Evolutionary conservation across 306 rosid species (phyloP).

Genomic region (Castanopsis chinensis): DNA sequence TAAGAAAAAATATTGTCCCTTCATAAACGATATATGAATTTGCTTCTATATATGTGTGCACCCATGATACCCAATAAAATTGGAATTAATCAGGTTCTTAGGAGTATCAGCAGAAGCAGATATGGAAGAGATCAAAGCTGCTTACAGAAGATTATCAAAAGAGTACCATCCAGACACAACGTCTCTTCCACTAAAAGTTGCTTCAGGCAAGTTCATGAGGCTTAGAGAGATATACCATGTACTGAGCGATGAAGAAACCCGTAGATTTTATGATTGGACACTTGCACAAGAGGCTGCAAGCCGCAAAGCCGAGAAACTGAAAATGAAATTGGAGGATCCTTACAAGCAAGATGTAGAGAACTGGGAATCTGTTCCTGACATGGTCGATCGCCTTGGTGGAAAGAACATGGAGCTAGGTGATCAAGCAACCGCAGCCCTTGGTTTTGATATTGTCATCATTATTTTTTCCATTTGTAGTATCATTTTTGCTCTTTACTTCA

Average conservation of each 20-base stretch:
- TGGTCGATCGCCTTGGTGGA: constrained; percentile 81
- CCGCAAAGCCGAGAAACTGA: constrained; percentile 66
- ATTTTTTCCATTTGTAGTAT: constrained; percentile 57
- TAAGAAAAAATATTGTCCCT: no score
- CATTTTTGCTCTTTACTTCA: constrained; percentile 53
- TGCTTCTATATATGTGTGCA: background rate
- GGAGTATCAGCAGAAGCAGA: constrained; percentile 70
- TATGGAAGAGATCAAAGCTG: constrained; percentile 76
- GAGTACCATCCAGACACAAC: constrained; percentile 99
- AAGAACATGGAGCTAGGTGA: constrained; percentile 74
- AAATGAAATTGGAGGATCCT: constrained; percentile 80
- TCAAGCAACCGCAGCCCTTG: constrained; percentile 77
- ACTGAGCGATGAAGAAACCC: constrained; percentile 60
- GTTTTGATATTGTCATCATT: constrained; percentile 60
- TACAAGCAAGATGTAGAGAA: constrained; percentile 33
- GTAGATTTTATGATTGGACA: constrained; percentile 85
- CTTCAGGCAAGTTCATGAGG: constrained; percentile 79
- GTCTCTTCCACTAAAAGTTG: constrained; percentile 79
- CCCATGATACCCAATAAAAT: background rate
- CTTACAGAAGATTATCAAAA: constrained; percentile 73
- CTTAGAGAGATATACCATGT: constrained; percentile 65
- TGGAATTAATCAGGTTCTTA: constrained; percentile 52
- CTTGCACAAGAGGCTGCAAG: constrained; percentile 88
- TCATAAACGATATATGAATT: no score
- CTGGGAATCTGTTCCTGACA: constrained; percentile 62